Conservation (phyloP, 2,329 filamentous ascomycete genomes). For the Myriosclerotinia scirpicola region DNA sequence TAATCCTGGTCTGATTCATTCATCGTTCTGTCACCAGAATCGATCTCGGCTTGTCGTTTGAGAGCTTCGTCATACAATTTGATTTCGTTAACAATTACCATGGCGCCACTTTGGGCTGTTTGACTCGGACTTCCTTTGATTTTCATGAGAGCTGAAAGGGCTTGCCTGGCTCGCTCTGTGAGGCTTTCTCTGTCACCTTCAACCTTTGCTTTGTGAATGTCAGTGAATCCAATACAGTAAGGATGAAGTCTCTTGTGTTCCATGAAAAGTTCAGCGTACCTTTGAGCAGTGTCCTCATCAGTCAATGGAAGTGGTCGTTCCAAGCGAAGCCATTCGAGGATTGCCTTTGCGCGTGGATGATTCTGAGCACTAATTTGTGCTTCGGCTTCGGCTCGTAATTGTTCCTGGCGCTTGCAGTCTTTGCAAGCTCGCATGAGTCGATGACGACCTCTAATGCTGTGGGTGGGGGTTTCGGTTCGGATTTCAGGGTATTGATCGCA, state of each 20-base stretch:
- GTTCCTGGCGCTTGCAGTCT: not conserved
- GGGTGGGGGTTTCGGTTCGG: not conserved
- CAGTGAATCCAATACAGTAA: conserved; percentile 9
- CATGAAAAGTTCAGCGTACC: not conserved
- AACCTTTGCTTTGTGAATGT: not conserved
- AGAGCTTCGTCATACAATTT: not conserved
- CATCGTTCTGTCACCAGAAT: conserved; percentile 4
- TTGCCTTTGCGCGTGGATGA: not conserved
- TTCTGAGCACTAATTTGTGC: not conserved
- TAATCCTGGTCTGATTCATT: not conserved
- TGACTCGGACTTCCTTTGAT: rapidly evolving
- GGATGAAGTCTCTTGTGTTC: not conserved
- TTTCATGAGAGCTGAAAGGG: not conserved
- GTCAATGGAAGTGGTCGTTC: conserved; percentile 13
- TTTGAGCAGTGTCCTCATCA: not conserved
- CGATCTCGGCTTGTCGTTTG: conserved; percentile 11
- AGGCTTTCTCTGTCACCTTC: not conserved
- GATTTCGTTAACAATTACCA: not conserved
- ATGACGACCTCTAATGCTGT: conserved; percentile 11
- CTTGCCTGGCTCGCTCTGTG: rapidly evolving
- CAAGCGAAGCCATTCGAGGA: not conserved
- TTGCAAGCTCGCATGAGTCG: not conserved
- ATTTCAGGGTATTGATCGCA: not conserved
- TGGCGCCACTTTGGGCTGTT: not conserved
- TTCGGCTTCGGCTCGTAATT: not conserved